Evolutionary conservation across 139 green algal species (phyloP), one percentile per base, ranked within the genome.

Genomic region (Monoraphidium neglectum): DNA sequence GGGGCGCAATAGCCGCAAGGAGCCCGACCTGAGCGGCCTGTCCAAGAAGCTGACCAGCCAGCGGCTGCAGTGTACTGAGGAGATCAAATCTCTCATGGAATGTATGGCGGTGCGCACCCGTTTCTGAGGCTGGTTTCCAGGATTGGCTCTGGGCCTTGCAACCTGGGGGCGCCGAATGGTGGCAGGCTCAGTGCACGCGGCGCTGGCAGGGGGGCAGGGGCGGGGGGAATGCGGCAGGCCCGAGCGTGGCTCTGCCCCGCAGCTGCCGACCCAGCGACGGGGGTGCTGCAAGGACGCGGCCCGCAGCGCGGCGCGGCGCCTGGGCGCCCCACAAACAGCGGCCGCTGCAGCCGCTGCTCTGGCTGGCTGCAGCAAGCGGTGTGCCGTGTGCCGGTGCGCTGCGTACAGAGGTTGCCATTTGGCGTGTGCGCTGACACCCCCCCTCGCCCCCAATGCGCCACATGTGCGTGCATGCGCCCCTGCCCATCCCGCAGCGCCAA

Each of bases 1-100:
- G 43, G 43, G 43, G 43, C 43, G 43, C 43, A 63, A 36, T 6
- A 15, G 5, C 12, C 56, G 56, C 40, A 65, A 59, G 33, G 54
- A 75, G 67, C 75, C 75, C 16, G 75, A 80, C 54, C 66, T 80
- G 54, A 35, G 63, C 4, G 74, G 67, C 21, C 18, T 80, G 26
- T 65, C 75, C 18, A 80, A 80, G 68, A 70, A 32, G 32, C 66
- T 80, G 15, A 80, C 75, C 10, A 68, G 24, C 33, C 67, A 80
- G 66, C 65, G 56, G 21, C 51, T 75, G 13, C 37, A 61, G 24
- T 80, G 75, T 65, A 70, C 75, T 3, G 66, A 80, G 15, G 75
- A 80, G 54, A 80, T 80, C 36, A 74, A 62, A 13, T 23, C 63
- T 23, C 66, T 80, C 18, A 74, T 80, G 66, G 66, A 80, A 28